phyloP scores from a whole-genome alignment of 1,284 basidiomycete species.

The Ceratobasidium sp. region DNA sequence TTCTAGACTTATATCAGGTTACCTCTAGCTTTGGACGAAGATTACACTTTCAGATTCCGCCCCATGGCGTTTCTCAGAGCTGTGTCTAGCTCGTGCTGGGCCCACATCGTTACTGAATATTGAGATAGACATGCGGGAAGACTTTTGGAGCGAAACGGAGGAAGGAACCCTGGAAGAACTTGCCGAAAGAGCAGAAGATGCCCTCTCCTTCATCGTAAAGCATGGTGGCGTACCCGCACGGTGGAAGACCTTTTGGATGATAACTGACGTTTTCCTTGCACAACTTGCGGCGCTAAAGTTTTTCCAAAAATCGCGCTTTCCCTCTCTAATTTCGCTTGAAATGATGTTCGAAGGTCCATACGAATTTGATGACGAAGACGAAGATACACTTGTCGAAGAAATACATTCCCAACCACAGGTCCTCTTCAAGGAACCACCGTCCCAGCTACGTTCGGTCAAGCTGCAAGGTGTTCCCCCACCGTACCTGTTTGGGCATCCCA shows the following conservation, averaged over 20 bases:
- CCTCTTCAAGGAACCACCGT: slow-evolving; percentile 1
- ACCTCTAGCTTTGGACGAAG: slow-evolving; percentile 25
- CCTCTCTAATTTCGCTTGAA: background rate
- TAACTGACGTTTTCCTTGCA: background rate
- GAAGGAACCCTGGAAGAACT: background rate
- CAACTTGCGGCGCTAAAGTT: slow-evolving; percentile 5
- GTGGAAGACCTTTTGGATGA: slow-evolving; percentile 2
- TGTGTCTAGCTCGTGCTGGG: slow-evolving; percentile 2
- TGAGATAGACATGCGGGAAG: background rate
- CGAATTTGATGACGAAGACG: background rate
- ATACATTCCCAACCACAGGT: background rate
- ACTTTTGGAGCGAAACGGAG: background rate
- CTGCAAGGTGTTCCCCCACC: slow-evolving; percentile 5
- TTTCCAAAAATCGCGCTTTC: background rate
- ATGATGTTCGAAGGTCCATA: background rate
- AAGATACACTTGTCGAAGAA: background rate
- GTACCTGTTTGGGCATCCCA: slow-evolving; percentile 20
- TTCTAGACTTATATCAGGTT: background rate
- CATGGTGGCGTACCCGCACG: slow-evolving; percentile 23
- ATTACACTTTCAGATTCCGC: background rate
- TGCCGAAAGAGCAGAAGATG: background rate
- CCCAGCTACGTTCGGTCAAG: background rate
- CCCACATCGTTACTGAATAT: background rate
- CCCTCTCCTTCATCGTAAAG: slow-evolving; percentile 12
- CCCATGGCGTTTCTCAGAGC: background rate